Evolutionary conservation across 140 eudicot species (phyloP).

Genomic region (Cichorium intybus): DNA sequence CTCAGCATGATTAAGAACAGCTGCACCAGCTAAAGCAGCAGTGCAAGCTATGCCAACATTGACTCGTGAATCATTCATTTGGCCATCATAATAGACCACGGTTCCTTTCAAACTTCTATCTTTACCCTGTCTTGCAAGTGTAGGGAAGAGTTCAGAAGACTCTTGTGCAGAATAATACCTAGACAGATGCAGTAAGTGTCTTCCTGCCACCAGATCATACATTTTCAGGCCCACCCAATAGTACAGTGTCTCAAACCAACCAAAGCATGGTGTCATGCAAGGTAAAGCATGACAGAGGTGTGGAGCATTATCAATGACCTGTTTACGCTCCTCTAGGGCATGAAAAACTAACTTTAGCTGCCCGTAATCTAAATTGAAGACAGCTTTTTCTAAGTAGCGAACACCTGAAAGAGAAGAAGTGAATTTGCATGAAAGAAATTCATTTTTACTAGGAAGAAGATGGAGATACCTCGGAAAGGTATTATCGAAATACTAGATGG

Average conservation of each 20-base stretch:
- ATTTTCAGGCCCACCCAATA: constrained; percentile 88
- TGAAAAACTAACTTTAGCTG: constrained; percentile 93
- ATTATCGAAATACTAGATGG: too few relatives aligned
- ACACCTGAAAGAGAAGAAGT: constrained; percentile 54
- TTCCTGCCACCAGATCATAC: constrained; percentile 91
- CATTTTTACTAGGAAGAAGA: too few relatives aligned
- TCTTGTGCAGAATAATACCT: constrained; percentile 90
- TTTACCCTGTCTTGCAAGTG: constrained; percentile 73
- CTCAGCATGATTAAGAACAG: constrained; percentile 92
- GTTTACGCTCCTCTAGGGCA: constrained; percentile 91
- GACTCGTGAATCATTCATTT: constrained; percentile 91
- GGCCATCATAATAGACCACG: constrained; percentile 95
- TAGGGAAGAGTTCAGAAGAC: constrained; percentile 88
- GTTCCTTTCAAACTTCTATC: constrained; percentile 84
- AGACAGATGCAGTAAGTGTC: constrained; percentile 75
- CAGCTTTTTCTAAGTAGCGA: constrained; percentile 97
- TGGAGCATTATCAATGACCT: constrained; percentile 91
- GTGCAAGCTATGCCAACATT: constrained; percentile 91
- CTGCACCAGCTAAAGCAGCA: constrained; percentile 96
- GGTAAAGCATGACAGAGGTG: constrained; percentile 93
- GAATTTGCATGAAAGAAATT: too few relatives aligned
- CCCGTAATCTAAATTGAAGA: constrained; percentile 93
- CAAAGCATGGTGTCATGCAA: constrained; percentile 98
- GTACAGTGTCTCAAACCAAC: constrained; percentile 86
- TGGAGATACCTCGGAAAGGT: too few relatives aligned